Conservation (phyloP, 164 flowering plant genomes). For the Pachysandra terminalis region DNA sequence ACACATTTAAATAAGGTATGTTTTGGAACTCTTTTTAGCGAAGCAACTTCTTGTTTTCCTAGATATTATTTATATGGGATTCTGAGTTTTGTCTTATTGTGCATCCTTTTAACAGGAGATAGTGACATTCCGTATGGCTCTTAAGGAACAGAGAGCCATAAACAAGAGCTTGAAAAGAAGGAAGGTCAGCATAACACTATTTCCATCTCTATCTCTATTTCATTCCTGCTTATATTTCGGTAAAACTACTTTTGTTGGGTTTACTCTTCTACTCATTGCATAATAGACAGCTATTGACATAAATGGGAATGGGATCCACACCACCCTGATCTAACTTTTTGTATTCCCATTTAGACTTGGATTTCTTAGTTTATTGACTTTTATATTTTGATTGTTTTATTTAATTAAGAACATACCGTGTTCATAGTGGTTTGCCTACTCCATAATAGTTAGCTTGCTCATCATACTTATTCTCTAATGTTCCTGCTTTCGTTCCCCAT, state of each 20-base stretch:
- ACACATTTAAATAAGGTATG: slow-evolving; percentile 35
- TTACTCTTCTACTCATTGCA: background rate
- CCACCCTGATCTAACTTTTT: too few relatives aligned
- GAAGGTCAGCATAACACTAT: slow-evolving; percentile 31
- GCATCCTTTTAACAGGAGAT: slow-evolving; percentile 29
- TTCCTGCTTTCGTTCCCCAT: too few relatives aligned
- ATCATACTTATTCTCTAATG: too few relatives aligned
- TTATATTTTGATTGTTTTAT: too few relatives aligned
- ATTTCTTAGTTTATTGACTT: too few relatives aligned
- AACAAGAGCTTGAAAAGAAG: slow-evolving; percentile 36
- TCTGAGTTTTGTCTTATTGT: background rate
- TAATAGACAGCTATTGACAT: too few relatives aligned
- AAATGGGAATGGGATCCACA: too few relatives aligned
- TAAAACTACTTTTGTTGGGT: background rate
- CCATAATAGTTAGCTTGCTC: too few relatives aligned
- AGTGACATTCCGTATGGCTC: slow-evolving; percentile 13
- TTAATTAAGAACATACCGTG: too few relatives aligned
- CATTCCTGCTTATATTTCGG: background rate
- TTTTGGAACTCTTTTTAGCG: background rate
- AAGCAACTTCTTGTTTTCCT: background rate
- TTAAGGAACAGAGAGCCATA: slow-evolving; percentile 28
- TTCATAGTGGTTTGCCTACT: too few relatives aligned
- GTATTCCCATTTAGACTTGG: too few relatives aligned
- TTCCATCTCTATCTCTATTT: background rate
- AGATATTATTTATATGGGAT: background rate